Base-by-base conservation (phyloP, 2,329 filamentous ascomycete species). In the Pseudogymnoascus sp. region DNA sequence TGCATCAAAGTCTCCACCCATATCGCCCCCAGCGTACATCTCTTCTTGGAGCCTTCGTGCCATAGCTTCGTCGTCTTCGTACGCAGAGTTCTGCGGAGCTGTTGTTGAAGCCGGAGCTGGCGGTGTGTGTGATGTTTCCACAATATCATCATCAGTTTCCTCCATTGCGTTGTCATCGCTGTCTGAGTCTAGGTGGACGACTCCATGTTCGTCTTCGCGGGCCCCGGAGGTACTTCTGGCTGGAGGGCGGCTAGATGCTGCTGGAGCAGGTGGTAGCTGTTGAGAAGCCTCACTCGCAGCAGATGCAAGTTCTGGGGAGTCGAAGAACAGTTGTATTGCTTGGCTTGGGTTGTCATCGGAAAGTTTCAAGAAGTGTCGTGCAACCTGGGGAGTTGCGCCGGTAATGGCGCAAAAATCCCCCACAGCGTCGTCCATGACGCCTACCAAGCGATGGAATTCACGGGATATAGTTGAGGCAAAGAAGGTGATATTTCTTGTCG, bases 21-120 rank as follows among this genome's bases (percentile, higher is more conserved):
- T 69, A 65, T 77, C 77, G 39, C 76, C 77, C 49, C 77, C 82
- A 60, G 83, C 82, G 69, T 97, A 97, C 72, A 96, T 83, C 75
- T 99, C 92, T 71, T 99, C 90, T 74, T 99, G 94, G 64, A 99
- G 75, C 63, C 90, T 85, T 73, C 92, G 85, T 5, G 94, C 94
- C 86, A 97, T 93, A 45, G 90, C 92, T 60, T 91, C 92, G 71
- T 99, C 94, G 70, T 96, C 92, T 66, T 97, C 92, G 67, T 89
- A 84, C 4, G 16, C 55, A 23, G 33, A 35, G 30, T 16, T 59
- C 16, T 59, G 55, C 1, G 72, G 72, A 3, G 72, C 75, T 22
- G 75, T 73, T 28, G 75, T 75, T 68, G 69, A 12, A 64, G 63
- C 6, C n/a, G 61, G 16, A 30, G 11, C 30, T n/a, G 61, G 52